Percentiles rank a stretch among this genome's conserved stretches.
Evolutionary conservation across 331 rosid species (phyloP).

Genomic region (Rhamnella rubrinervis): DNA sequence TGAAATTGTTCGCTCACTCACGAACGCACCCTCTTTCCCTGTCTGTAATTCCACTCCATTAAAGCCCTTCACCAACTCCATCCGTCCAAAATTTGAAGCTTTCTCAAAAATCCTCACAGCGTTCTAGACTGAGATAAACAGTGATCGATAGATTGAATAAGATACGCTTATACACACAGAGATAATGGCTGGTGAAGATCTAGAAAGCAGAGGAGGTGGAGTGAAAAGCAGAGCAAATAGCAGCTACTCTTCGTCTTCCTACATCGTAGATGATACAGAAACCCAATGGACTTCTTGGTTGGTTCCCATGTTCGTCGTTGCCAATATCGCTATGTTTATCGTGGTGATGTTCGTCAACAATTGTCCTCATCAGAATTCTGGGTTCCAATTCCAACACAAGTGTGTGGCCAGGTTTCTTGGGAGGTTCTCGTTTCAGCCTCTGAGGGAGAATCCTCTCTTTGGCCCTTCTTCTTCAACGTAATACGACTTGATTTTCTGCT

Average conservation of each 20-base stretch:
- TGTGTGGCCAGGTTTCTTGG: slow-evolving; percentile 50
- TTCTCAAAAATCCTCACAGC: background rate
- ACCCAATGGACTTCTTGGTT: slow-evolving; percentile 79
- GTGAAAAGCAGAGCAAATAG: slow-evolving; percentile 37
- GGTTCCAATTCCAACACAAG: background rate
- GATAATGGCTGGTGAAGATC: slow-evolving; percentile 54
- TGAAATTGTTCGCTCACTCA: slow-evolving; percentile 26
- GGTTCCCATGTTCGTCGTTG: slow-evolving; percentile 61
- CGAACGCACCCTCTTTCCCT: background rate
- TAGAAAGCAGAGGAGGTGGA: slow-evolving; percentile 46
- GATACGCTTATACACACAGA: slow-evolving; percentile 4
- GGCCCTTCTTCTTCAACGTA: slow-evolving; percentile 89
- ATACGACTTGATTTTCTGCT: slow-evolving; percentile 16
- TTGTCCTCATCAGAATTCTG: slow-evolving; percentile 50
- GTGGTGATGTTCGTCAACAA: slow-evolving; percentile 66
- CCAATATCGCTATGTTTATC: slow-evolving; percentile 60
- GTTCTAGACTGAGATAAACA: background rate
- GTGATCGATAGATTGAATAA: slow-evolving; percentile 3
- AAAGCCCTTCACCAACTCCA: slow-evolving; percentile 46
- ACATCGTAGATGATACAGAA: slow-evolving; percentile 38
- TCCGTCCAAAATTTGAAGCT: background rate
- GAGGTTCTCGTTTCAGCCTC: slow-evolving; percentile 73
- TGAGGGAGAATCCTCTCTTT: slow-evolving; percentile 76
- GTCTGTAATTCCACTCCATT: slow-evolving; percentile 22
- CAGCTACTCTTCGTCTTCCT: slow-evolving; percentile 32